Base-by-base conservation (phyloP, 2,329 filamentous ascomycete genomes). In the Plenodomus biglobosus region DNA sequence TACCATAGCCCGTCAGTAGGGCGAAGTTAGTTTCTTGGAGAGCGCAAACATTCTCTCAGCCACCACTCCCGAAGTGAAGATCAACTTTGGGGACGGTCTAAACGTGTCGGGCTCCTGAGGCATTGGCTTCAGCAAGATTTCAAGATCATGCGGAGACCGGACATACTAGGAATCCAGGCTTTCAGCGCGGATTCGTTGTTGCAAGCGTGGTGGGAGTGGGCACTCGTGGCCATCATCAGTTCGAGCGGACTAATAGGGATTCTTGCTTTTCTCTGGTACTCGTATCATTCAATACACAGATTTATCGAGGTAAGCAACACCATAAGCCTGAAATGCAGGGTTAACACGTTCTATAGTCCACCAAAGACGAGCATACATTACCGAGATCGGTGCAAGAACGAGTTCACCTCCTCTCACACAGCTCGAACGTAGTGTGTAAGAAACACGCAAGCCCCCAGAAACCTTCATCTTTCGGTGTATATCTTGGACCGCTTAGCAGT, bases 391-490 rank as follows among this genome's bases (percentile, higher is more conserved):
- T 69, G 22, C 59, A 67, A 44, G 64, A 70, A 52, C 58, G 61
- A 17, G 56, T 70, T 8, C 63, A 66, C 34, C 51, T 64, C 1
- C 48, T 68, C 7, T 63, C 56, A 1, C 48, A 55, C 35, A 62
- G 47, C 38, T 59, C 62, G 16, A 53, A 54, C 32, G 42, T 53
- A 11, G 40, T 64, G 30, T 56, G 55, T n/a, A 44, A 58, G 38
- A 55, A 51, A n/a, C 50, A 62, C 38, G 18, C 27, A 11, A 50
- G 62, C 19, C 57, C 56, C 6, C 24, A 58, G 20, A 69, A 70
- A 46, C 67, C 66, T 20, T 46, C 65, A 8, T 65, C 66, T 5
- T 72, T 72, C 44, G 69, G 68, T 16, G 68, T 71, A 32, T 71
- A 69, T 39, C 58, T 72, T 11, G 69, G 69, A 24, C 8, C 40